Evolutionary conservation across 345 rosid species (phyloP), one percentile per base, ranked within the genome.

Genomic region (Citrus glauca): DNA sequence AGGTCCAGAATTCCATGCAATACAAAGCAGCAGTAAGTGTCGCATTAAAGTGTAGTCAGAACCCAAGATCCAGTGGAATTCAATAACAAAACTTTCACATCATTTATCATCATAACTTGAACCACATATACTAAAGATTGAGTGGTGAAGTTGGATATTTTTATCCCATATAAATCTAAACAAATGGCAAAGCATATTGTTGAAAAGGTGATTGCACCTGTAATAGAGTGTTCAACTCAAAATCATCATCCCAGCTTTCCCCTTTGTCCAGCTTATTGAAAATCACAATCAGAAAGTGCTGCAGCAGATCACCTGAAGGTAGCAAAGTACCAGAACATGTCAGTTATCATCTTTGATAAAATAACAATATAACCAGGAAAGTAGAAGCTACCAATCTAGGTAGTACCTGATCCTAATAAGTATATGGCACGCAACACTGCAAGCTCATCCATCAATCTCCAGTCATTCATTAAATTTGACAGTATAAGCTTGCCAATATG

Each of bases 381-480:
- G 57, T 75, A 63, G 72, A 57, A 74, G n/a, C 53, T 70, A 80
- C 55, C 56, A 78, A 63, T 75, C 81, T 53, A 60, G 33, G 59
- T 61, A 28, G 63, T 81, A 94, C 98, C 99, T 83, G 99, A 96
- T 65, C 99, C 99, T 88, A 96, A 83, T 89, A 96, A 87, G 91
- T 89, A 96, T 72, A 96, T 94, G 79, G 94, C 97, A 79, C 98
- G 98, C 86, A 96, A 79, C 67, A 94, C 91, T n/a, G 95, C 90
- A 81, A 96, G 98, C 87, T 96, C 98, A 71, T 94, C 97, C 97
- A 92, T 92, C 89, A 96, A 79, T 86, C 89, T 90, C 99, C 98
- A 96, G 72, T 91, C 97, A 74, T 88, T 89, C 97, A 96, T 92
- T 81, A 94, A 83, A 88, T 92, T 96, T 24, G 91, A 90, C 82